A percentile compares a stretch with the other conserved stretches of the same genome.
Conservation (phyloP, 1,139 yeast species). For the Candida dubliniensis region DNA sequence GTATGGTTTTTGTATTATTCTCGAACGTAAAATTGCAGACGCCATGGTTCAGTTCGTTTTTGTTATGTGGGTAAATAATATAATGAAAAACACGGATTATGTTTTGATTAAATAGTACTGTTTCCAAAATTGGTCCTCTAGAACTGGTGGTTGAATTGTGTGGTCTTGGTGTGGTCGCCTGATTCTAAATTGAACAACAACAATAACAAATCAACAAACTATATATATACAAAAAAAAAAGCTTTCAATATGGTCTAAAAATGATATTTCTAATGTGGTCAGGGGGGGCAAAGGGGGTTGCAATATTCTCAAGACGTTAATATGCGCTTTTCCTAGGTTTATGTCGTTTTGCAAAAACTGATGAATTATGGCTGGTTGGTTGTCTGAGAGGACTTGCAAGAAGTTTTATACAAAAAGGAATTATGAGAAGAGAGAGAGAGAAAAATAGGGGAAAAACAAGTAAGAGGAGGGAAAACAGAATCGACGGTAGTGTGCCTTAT, state of each 20-base stretch:
- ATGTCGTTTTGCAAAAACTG: no score
- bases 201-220: not conserved
- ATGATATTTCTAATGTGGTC: not conserved
- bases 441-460: not conserved
- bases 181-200: no score
- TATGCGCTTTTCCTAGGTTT: no score
- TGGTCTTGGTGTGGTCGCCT: no score
- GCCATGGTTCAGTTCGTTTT: not conserved
- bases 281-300: not conserved
- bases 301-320: not conserved
- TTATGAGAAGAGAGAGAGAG: not conserved
- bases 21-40: conserved; percentile 31
- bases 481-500: no score
- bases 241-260: not conserved
- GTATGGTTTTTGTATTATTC: conserved; percentile 39
- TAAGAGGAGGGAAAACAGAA: not conserved
- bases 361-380: no score
- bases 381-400: no score
- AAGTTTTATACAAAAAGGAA: not conserved
- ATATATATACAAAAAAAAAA: not conserved
- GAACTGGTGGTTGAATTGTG: no score
- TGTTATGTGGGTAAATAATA: not conserved
- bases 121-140: no score
- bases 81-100: no score
- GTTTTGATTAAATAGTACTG: no score